A percentile compares a stretch with the other conserved stretches of the same genome.
Conservation (phyloP, 306 rosid genomes). For the Rosa chinensis region DNA sequence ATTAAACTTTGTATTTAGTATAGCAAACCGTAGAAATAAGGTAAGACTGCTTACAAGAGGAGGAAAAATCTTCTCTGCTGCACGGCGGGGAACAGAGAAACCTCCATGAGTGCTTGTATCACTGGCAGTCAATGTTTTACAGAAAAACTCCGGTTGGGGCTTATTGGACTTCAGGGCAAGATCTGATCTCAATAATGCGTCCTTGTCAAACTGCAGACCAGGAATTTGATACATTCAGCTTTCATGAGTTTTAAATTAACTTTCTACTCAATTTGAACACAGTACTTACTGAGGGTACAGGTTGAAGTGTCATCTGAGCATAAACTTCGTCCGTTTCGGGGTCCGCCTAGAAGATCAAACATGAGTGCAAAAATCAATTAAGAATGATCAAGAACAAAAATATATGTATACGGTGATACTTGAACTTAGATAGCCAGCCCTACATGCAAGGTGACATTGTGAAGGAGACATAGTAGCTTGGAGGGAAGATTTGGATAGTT, state of each 20-base stretch:
- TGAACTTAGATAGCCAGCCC: not conserved
- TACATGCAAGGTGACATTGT: constrained; percentile 86
- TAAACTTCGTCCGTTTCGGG: constrained; percentile 93
- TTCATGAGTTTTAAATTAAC: constrained; percentile 4
- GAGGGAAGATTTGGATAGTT: constrained; percentile 86
- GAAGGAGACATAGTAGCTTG: constrained; percentile 78
- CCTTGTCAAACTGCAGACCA: constrained; percentile 70
- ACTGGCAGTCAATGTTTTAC: constrained; percentile 91
- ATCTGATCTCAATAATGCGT: constrained; percentile 82
- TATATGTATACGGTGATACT: not conserved
- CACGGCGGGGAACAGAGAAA: constrained; percentile 95
- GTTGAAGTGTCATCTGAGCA: constrained; percentile 94
- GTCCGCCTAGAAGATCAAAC: constrained; percentile 62
- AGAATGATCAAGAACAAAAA: not conserved
- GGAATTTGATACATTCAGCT: constrained; percentile 10
- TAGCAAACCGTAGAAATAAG: constrained; percentile 1
- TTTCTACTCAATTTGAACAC: constrained; percentile 6
- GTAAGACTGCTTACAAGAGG: constrained; percentile 56
- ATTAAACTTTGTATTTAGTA: constrained; percentile 23
- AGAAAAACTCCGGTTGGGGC: constrained; percentile 87
- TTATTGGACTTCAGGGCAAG: constrained; percentile 79
- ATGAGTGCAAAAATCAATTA: not conserved
- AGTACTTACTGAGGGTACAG: constrained; percentile 68
- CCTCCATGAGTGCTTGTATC: constrained; percentile 99
- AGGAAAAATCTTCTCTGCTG: constrained; percentile 97